A percentile compares a stretch with the other conserved stretches of the same genome.
Conservation (phyloP, 108 stramenopile genomes). For the Discostella stelligeroides region DNA sequence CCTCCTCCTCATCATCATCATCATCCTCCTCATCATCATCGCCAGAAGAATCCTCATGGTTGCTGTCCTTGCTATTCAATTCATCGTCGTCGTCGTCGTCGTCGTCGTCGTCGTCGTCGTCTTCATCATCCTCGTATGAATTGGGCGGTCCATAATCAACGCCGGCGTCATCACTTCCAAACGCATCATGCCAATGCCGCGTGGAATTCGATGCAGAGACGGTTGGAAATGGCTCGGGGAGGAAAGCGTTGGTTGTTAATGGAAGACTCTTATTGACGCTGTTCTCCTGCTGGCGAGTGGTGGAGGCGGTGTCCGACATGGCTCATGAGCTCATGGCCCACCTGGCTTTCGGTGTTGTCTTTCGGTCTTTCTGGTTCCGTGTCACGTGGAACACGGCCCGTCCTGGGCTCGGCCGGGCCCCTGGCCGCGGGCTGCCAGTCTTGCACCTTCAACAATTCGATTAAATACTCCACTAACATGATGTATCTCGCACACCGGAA, state of each 20-base stretch:
- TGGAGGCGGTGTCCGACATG: not conserved
- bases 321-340: too few species aligned
- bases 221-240: constrained; percentile 7
- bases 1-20: not conserved
- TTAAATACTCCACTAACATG: too few species aligned
- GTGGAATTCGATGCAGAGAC: not conserved
- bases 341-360: too few species aligned
- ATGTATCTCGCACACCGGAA: too few species aligned
- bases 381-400: too few species aligned
- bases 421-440: too few species aligned
- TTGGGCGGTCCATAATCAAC: constrained; percentile 35
- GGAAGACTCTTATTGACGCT: too few species aligned
- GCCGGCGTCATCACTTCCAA: constrained; percentile 28
- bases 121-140: constrained; percentile 17
- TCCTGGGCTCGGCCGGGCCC: too few species aligned
- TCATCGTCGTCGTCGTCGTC: not conserved
- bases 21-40: not conserved
- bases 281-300: not conserved
- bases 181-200: constrained; percentile 32
- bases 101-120: constrained; percentile 16
- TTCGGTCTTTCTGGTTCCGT: too few species aligned
- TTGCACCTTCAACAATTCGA: too few species aligned
- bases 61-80: not conserved
- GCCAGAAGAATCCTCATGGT: too few species aligned
- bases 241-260: not conserved